Percentiles rank a stretch among this genome's conserved stretches.
Evolutionary conservation across 192 early-diverging fungal genomes (phyloP).

Genomic region (Backusella macrospora): DNA sequence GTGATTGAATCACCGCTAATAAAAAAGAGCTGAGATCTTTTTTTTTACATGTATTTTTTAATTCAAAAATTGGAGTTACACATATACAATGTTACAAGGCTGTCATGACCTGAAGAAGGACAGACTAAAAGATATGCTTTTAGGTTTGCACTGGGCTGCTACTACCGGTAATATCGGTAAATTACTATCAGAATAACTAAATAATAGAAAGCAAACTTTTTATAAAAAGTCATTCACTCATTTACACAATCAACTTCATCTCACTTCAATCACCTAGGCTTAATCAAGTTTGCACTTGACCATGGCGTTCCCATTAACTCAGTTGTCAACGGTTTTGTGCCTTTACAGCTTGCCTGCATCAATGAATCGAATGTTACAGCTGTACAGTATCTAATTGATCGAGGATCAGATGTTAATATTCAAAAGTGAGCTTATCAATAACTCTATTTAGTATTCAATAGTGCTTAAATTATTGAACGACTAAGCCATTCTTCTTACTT

Average conservation of each 20-base stretch:
- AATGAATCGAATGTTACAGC: conserved; percentile 57
- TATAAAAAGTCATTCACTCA: background rate
- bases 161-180: conserved; percentile 55
- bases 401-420: conserved; percentile 68
- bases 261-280: conserved; percentile 32
- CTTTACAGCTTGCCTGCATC: conserved; percentile 70
- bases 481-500: background rate
- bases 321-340: conserved; percentile 60
- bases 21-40: background rate
- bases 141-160: conserved; percentile 54
- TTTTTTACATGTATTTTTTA: background rate
- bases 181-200: background rate
- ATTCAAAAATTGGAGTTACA: background rate
- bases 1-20: background rate
- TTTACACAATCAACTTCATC: background rate
- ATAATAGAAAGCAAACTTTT: background rate
- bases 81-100: background rate
- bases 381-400: conserved; percentile 67
- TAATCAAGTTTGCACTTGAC: conserved; percentile 64
- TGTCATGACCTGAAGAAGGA: conserved; percentile 14
- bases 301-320: conserved; percentile 70
- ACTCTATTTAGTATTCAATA: background rate
- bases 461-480: background rate
- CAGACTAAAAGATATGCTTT: background rate
- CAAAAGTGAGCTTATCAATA: conserved; percentile 36